phyloP scores from a whole-genome alignment of 2,329 filamentous ascomycete genomes.

The Clonostachys chloroleuca region DNA sequence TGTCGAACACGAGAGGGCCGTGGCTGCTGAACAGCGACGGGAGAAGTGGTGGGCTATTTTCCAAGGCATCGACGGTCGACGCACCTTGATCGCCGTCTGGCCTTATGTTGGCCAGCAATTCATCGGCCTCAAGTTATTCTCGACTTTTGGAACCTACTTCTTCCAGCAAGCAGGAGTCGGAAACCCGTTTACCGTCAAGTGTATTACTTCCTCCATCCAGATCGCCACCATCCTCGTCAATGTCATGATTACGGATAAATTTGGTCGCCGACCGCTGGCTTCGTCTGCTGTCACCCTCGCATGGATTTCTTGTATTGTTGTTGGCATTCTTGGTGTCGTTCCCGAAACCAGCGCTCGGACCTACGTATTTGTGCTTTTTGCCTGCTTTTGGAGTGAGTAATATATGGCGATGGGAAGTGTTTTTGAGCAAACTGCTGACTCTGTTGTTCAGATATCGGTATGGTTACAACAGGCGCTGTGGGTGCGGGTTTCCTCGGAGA shows the following conservation, averaged over 20 bases:
- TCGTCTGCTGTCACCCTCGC: conserved; percentile 7
- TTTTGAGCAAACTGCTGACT: background rate
- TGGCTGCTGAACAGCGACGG: conserved; percentile 10
- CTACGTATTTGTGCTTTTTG: conserved; percentile 12
- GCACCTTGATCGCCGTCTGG: conserved; percentile 20
- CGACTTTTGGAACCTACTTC: conserved; percentile 13
- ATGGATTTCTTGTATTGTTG: conserved; percentile 8
- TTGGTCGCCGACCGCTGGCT: conserved; percentile 9
- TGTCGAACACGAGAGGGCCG: conserved; percentile 14
- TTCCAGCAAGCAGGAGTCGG: conserved; percentile 12
- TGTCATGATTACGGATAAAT: conserved; percentile 7
- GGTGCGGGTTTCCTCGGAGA: conserved; percentile 21
- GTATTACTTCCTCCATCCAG: conserved; percentile 8
- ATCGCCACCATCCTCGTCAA: conserved; percentile 6
- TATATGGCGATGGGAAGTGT: background rate
- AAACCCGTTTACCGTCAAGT: conserved; percentile 10
- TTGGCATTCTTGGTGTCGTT: conserved; percentile 11
- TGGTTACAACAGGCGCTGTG: conserved; percentile 15
- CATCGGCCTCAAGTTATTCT: conserved; percentile 12
- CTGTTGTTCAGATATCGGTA: conserved; percentile 8
- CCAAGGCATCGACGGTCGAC: conserved; percentile 16
- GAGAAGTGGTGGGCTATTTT: conserved; percentile 20
- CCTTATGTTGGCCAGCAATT: conserved; percentile 14
- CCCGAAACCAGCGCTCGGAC: conserved; percentile 5
- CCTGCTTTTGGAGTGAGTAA: conserved; percentile 13